A percentile compares a stretch with the other conserved stretches of the same genome.
These are phyloP conservation scores for Kickxella alabastrina DNA, from an alignment of 192 early-diverging fungal species.

Conservation along the genomic window DNA sequence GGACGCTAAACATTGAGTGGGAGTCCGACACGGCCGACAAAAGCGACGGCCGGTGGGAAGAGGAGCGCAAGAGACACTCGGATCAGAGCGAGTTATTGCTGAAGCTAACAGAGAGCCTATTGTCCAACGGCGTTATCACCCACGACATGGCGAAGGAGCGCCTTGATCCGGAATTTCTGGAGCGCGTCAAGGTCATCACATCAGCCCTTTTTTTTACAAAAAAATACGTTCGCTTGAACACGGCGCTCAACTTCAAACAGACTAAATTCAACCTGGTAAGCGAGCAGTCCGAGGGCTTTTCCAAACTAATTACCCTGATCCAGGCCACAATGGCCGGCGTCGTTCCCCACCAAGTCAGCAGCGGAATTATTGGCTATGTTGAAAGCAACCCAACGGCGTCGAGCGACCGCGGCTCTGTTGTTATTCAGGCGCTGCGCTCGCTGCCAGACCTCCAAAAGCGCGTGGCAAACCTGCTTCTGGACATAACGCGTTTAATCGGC, in stretches of 20 bases:
- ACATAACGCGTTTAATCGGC: slow-evolving; percentile 43
- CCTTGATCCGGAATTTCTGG: slow-evolving; percentile 37
- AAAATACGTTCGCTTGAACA: slow-evolving; percentile 39
- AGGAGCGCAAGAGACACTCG: slow-evolving; percentile 15
- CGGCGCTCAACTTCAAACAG: slow-evolving; percentile 47
- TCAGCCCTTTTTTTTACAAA: slow-evolving; percentile 28
- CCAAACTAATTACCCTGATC: slow-evolving; percentile 41
- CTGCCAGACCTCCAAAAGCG: slow-evolving; percentile 15
- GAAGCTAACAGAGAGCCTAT: slow-evolving; percentile 14
- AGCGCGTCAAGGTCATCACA: slow-evolving; percentile 22
- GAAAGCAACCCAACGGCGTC: neutral
- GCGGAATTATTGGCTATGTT: slow-evolving; percentile 13
- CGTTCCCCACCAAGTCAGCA: slow-evolving; percentile 12
- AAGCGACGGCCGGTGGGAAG: slow-evolving; percentile 16
- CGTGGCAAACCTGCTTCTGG: slow-evolving; percentile 17
- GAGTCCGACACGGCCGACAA: slow-evolving; percentile 28
- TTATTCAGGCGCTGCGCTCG: slow-evolving; percentile 21
- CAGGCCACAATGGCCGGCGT: slow-evolving; percentile 32
- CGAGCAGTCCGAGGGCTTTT: slow-evolving; percentile 49
- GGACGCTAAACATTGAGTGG: slow-evolving; percentile 38
- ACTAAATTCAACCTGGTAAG: slow-evolving; percentile 48
- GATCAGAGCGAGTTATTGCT: slow-evolving; percentile 28
- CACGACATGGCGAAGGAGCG: slow-evolving; percentile 36
- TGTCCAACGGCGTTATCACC: slow-evolving; percentile 15
- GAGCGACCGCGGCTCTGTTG: neutral